phyloP scores from a whole-genome alignment of 164 flowering plant species.

The Tetrastigma voinierianum region DNA sequence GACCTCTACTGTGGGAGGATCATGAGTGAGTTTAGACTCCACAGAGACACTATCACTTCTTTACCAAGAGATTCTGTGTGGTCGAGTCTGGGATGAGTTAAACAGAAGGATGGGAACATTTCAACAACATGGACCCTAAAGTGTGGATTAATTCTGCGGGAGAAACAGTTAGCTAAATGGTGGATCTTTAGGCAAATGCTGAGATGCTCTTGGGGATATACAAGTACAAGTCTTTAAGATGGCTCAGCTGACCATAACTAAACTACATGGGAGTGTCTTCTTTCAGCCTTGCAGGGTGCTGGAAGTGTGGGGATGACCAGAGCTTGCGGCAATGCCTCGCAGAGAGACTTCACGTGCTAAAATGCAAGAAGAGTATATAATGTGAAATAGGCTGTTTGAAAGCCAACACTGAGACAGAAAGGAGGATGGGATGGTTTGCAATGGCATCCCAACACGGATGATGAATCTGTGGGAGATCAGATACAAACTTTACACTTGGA shows the following conservation, averaged over 20 bases:
- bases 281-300: no score
- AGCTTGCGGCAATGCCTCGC: no score
- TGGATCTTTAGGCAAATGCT: slow-evolving; percentile 29
- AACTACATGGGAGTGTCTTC: slow-evolving; percentile 33
- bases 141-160: slow-evolving; percentile 26
- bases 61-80: no score
- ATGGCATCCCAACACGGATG: slow-evolving; percentile 23
- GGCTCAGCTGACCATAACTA: no score
- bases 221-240: slow-evolving; percentile 32
- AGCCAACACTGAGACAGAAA: slow-evolving; percentile 17
- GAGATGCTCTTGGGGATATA: no score
- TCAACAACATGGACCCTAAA: slow-evolving; percentile 19
- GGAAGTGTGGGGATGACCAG: no score
- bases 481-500: slow-evolving; percentile 31
- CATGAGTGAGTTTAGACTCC: no score
- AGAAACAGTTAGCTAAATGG: slow-evolving; percentile 6
- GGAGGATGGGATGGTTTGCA: slow-evolving; percentile 29
- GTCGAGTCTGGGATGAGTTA: slow-evolving; percentile 26
- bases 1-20: no score
- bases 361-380: no score
- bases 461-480: no score
- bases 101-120: slow-evolving; percentile 29
- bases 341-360: no score
- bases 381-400: no score
- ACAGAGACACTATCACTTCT: slow-evolving; percentile 28